A percentile compares a stretch with the other conserved stretches of the same genome.
phyloP scores from a whole-genome alignment of 1,139 yeast genomes.

The Saccharomycopsis hybrid region DNA sequence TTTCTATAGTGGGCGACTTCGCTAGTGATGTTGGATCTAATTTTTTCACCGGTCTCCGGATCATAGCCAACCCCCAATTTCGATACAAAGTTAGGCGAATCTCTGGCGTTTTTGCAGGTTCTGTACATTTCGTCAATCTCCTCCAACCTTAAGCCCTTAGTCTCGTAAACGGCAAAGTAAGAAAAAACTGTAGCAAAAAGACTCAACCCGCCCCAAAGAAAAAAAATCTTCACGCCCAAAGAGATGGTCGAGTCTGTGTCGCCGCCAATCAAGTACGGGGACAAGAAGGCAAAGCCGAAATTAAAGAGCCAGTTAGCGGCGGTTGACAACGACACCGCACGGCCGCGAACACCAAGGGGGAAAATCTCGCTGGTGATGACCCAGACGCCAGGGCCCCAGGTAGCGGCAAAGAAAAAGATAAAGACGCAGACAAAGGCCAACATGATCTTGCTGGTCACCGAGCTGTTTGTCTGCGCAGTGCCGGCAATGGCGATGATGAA shows the following conservation, averaged over 20 bases:
- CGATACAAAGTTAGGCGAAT: slow-evolving; percentile 22
- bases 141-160: slow-evolving; percentile 69
- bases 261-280: slow-evolving; percentile 63
- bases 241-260: slow-evolving; percentile 54
- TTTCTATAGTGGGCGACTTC: slow-evolving; percentile 5
- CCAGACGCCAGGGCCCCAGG: slow-evolving; percentile 88
- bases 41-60: slow-evolving; percentile 1
- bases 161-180: slow-evolving; percentile 64
- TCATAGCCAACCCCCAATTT: neutral
- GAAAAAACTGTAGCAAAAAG: slow-evolving; percentile 50
- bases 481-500: slow-evolving; percentile 64
- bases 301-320: slow-evolving; percentile 80
- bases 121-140: slow-evolving; percentile 68
- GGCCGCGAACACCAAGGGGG: slow-evolving; percentile 73
- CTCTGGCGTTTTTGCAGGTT: slow-evolving; percentile 31
- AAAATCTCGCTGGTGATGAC: slow-evolving; percentile 73
- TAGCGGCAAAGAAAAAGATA: slow-evolving; percentile 74
- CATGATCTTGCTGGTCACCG: slow-evolving; percentile 61
- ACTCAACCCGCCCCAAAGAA: slow-evolving; percentile 71
- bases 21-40: slow-evolving; percentile 2
- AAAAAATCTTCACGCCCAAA: slow-evolving; percentile 63
- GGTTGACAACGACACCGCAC: slow-evolving; percentile 72
- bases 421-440: slow-evolving; percentile 73
- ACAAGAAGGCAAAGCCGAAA: slow-evolving; percentile 68
- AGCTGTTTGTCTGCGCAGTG: slow-evolving; percentile 36